Base-by-base conservation (phyloP, 192 early-diverging fungal genomes). In the Entophlyctis luteolus region DNA sequence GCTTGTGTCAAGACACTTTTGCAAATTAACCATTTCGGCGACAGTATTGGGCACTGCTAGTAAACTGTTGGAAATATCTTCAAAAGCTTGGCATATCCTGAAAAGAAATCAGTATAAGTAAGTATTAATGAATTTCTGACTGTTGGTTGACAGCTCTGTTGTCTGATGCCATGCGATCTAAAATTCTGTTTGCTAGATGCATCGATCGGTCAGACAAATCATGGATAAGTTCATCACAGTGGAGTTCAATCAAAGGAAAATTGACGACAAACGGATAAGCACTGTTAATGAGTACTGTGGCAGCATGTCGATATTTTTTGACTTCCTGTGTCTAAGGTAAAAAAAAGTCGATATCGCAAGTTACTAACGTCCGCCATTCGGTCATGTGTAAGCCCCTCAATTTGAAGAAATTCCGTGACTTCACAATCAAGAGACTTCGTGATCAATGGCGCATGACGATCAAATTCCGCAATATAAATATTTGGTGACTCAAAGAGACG, bases 1-100 rank as follows among this genome's bases (percentile, higher is more conserved):
- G 18, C 72, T 79, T 0, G 69, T 67, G 14, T 86, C 85, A 5
- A 83, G 62, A 31, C 72, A 77, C 59, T 86, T 86, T 70, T 85
- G 81, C 54, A 86, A 67, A 3, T 42, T 52, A 16, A 83, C 83
- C 85, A 86, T 86, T 39, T 86, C 85, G 39, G 83, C 80, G 12
- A 86, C 85, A 52, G 75, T 83, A 10, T 50, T 60, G 23, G 85
- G 85, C 20, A 59, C 25, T 4, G 78, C 75, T 0, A 77, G 55
- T 32, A 86, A 59, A 22, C 46, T 72, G 23, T 63, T 63, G 2
- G 84, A 59, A 20, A 86, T 80, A 33, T 75, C 77, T 57, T 83
- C 80, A 72, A 81, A 85, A 4, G 18, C 6, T 53, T 57, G 48
- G 53, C 70, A 71, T 28, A 74, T 82, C 36, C 57, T 75, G 37